A percentile compares a stretch with the other conserved stretches of the same genome.
These are phyloP conservation scores for Zygoascus biomembranicola DNA, from an alignment of 805 yeast species.

Conservation along the genomic window DNA sequence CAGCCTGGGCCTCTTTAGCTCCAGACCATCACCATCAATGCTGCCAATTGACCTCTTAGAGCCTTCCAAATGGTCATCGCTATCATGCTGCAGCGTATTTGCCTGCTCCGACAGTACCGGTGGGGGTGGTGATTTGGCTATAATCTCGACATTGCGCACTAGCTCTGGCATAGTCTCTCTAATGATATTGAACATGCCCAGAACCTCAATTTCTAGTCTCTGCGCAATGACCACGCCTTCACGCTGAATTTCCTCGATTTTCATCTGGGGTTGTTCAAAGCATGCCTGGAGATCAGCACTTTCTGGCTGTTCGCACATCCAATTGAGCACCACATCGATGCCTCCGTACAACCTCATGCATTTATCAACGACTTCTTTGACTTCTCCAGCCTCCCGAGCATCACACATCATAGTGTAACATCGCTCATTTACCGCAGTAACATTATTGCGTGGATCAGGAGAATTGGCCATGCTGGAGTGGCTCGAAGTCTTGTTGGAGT, in stretches of 20 bases:
- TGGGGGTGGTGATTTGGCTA: not conserved
- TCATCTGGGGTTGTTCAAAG: not conserved
- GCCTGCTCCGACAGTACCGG: not conserved
- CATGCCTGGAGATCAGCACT: not conserved
- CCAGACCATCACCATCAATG: not conserved
- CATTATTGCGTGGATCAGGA: not conserved
- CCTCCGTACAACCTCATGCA: slow-evolving; percentile 15
- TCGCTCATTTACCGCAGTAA: not conserved
- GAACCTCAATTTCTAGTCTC: slow-evolving; percentile 22
- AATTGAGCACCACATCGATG: slow-evolving; percentile 20
- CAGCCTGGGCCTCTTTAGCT: not conserved
- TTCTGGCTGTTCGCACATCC: not conserved
- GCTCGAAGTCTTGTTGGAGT: not conserved
- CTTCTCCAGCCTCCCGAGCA: slow-evolving; percentile 1
- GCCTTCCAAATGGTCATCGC: not conserved
- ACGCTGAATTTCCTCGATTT: slow-evolving; percentile 6
- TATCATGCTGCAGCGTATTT: not conserved
- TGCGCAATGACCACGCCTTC: slow-evolving; percentile 20
- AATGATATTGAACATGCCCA: slow-evolving; percentile 22
- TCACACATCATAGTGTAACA: not conserved
- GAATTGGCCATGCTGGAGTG: not conserved
- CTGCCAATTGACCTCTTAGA: not conserved
- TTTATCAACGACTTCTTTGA: slow-evolving; percentile 15
- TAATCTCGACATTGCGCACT: not conserved
- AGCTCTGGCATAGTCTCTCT: slow-evolving; percentile 19